Evolutionary conservation across 306 rosid genomes (phyloP).

Genomic region (Astragalus glycyphyllos): DNA sequence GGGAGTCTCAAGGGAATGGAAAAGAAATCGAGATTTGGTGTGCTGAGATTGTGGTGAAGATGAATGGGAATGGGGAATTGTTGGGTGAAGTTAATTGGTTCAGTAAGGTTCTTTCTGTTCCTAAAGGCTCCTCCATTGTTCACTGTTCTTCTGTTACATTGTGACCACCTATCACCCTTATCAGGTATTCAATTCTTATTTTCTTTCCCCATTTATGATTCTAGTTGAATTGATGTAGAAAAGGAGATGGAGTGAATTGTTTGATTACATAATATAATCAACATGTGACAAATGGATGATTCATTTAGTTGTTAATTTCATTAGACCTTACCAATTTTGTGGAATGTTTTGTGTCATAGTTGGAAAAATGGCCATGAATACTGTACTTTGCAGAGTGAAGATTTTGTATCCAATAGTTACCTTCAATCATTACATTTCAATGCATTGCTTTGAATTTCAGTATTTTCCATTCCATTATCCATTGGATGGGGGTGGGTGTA

Average conservation of each 20-base stretch:
- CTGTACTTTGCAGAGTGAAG: neutral
- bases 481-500: too few species aligned
- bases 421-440: neutral
- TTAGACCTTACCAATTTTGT: constrained; percentile 8
- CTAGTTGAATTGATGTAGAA: neutral
- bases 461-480: neutral
- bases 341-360: constrained; percentile 7
- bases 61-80: constrained; percentile 43
- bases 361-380: neutral
- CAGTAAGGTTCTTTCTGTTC: constrained; percentile 51
- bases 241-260: neutral
- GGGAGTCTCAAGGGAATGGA: constrained; percentile 59
- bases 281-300: neutral
- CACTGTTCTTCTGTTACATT: constrained; percentile 60
- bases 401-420: neutral
- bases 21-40: constrained; percentile 74
- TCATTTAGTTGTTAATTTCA: neutral
- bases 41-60: constrained; percentile 66
- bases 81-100: constrained; percentile 63
- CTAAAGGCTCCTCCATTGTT: constrained; percentile 59
- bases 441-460: neutral
- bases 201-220: neutral
- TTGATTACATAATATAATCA: constrained; percentile 1
- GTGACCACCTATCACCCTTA: constrained; percentile 31
- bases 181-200: constrained; percentile 37